Percentiles rank a stretch among this genome's conserved stretches.
Evolutionary conservation across 768 basidiomycete species (phyloP).

Genomic region (Mrakia hoshinonis): DNA sequence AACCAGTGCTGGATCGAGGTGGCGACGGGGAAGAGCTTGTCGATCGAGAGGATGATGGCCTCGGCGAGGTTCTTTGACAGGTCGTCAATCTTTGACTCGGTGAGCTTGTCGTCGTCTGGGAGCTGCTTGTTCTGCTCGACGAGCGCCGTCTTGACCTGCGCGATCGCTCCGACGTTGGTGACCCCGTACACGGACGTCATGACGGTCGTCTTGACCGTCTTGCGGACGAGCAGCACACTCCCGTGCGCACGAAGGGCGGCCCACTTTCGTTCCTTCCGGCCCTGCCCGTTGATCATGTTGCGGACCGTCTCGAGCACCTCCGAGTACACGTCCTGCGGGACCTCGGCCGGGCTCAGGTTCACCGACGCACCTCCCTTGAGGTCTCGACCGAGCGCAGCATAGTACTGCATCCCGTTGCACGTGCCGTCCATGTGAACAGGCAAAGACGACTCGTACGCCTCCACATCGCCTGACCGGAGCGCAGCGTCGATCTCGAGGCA

Average conservation of each 20-base stretch:
- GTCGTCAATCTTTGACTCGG: conserved; percentile 50
- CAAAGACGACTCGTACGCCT: conserved; percentile 55
- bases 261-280: conserved; percentile 44
- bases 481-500: conserved; percentile 83
- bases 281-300: conserved; percentile 53
- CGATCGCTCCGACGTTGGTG: conserved; percentile 85
- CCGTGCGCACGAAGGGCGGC: conserved; percentile 45
- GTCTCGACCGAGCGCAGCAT: conserved; percentile 94
- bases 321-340: conserved; percentile 91
- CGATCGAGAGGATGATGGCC: conserved; percentile 65
- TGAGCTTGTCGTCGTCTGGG: background rate
- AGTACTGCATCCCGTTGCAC: conserved; percentile 96
- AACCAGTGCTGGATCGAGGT: conserved; percentile 87
- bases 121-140: background rate
- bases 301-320: conserved; percentile 83
- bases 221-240: conserved; percentile 78
- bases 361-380: conserved; percentile 79
- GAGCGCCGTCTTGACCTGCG: conserved; percentile 89
- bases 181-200: conserved; percentile 99
- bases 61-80: conserved; percentile 54
- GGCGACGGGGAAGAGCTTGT: conserved; percentile 87
- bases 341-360: conserved; percentile 72
- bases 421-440: conserved; percentile 98
- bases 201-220: conserved; percentile 97
- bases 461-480: conserved; percentile 58